Base-by-base conservation (phyloP, 768 basidiomycete genomes). In the Butyriboletus loyo region DNA sequence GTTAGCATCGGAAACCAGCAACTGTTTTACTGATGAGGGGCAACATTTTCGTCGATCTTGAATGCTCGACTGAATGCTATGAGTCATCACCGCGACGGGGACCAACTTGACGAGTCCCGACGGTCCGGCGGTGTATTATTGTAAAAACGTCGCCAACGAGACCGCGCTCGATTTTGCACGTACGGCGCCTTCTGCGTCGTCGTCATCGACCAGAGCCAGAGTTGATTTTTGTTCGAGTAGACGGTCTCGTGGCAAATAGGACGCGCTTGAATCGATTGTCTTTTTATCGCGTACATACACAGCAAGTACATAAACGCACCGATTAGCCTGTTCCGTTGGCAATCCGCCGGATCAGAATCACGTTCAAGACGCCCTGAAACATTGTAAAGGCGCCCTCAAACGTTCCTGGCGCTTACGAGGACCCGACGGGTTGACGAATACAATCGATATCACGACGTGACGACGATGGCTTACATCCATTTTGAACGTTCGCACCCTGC, bases 1-100 rank as follows among this genome's bases (percentile, higher is more conserved):
- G n/a, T n/a, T n/a, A n/a, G n/a, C n/a, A n/a, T n/a, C n/a, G n/a
- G n/a, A n/a, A n/a, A n/a, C n/a, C n/a, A n/a, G n/a, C n/a, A n/a
- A n/a, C n/a, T n/a, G n/a, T n/a, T n/a, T n/a, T n/a, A n/a, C n/a
- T n/a, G n/a, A n/a, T n/a, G n/a, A n/a, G 65, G 28, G 72, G 75
- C 21, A 48, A 59, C 28, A n/a, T n/a, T n/a, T n/a, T 76, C 7
- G 76, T 78, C 46, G 76, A 72, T 28, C 54, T 79, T 10, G 68
- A 76, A 53, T 79, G 77, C 51, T 74, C 75, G 4, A 56, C 65
- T 2, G 60, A 66, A 30, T 75, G 73, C 55, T 46, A 68, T 30
- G 64, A 66, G n/a, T n/a, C 54, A 73, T 76, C 60, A 73, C 75
- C 9, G 72, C 75, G 6, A 63, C 56, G 2, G 68, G 68, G 25